A percentile compares a stretch with the other conserved stretches of the same genome.
These are phyloP conservation scores for Entomortierella lignicola DNA, from an alignment of 192 early-diverging fungal genomes.

Conservation along the genomic window DNA sequence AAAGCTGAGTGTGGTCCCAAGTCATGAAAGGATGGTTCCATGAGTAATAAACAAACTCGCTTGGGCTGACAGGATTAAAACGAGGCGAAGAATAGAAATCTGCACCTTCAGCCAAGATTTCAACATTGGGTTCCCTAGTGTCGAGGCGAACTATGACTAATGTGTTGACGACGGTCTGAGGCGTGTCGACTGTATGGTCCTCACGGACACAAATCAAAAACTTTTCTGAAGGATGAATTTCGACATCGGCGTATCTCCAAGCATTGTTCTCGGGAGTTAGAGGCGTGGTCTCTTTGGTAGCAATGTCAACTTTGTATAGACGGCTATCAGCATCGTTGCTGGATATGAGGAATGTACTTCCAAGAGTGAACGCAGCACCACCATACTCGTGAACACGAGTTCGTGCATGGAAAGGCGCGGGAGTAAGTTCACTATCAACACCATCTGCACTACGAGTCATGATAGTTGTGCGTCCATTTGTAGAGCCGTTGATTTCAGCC, in stretches of 20 bases:
- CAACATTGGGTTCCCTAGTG: slow-evolving; percentile 34
- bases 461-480: slow-evolving; percentile 49
- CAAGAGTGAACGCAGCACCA: slow-evolving; percentile 69
- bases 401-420: slow-evolving; percentile 68
- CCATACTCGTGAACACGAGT: slow-evolving; percentile 85
- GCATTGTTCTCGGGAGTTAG: slow-evolving; percentile 61
- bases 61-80: slow-evolving; percentile 57
- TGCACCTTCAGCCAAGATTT: slow-evolving; percentile 62
- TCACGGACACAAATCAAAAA: slow-evolving; percentile 77
- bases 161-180: slow-evolving; percentile 64
- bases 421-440: slow-evolving; percentile 46
- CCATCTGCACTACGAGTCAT: slow-evolving; percentile 23
- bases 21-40: slow-evolving; percentile 86
- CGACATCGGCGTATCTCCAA: slow-evolving; percentile 74
- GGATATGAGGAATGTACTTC: slow-evolving; percentile 69
- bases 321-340: slow-evolving; percentile 68
- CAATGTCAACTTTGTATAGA: slow-evolving; percentile 60
- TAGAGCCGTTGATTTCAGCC: slow-evolving; percentile 30
- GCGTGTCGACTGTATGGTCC: slow-evolving; percentile 72
- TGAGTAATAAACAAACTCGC: slow-evolving; percentile 68
- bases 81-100: slow-evolving; percentile 79
- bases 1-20: slow-evolving; percentile 77
- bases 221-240: slow-evolving; percentile 62
- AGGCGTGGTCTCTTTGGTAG: slow-evolving; percentile 37
- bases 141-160: slow-evolving; percentile 68